Evolutionary conservation across 2,329 filamentous ascomycete species (phyloP).

Genomic region (Ascochyta koolunga): DNA sequence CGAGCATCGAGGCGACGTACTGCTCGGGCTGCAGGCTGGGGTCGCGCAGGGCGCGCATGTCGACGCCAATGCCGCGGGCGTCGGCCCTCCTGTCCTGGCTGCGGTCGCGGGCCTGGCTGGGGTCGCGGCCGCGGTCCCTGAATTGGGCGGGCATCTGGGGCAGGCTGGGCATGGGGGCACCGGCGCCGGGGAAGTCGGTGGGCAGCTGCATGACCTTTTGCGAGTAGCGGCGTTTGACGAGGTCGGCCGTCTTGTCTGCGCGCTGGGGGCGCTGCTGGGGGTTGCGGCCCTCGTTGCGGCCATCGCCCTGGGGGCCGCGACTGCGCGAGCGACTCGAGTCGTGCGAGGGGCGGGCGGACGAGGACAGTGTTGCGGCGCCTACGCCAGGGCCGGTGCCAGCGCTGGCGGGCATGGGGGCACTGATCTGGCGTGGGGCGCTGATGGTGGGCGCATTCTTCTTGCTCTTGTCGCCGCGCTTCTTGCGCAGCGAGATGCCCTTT

Average conservation of each 20-base stretch:
- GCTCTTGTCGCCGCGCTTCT: conserved; percentile 62
- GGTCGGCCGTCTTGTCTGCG: conserved; percentile 68
- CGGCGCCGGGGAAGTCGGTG: conserved; percentile 68
- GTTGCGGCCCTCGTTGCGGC: too few relatives aligned
- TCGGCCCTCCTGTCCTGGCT: conserved; percentile 56
- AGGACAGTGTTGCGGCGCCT: conserved; percentile 39
- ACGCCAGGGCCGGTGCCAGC: conserved; percentile 28
- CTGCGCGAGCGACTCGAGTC: conserved; percentile 45
- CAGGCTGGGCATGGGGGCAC: conserved; percentile 65
- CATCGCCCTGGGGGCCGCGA: conserved; percentile 24
- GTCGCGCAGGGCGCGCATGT: conserved; percentile 78
- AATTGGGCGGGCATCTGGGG: conserved; percentile 70
- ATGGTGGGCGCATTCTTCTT: conserved; percentile 59
- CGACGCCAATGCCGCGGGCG: conserved; percentile 68
- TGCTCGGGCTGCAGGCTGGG: conserved; percentile 80
- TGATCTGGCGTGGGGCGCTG: conserved; percentile 63
- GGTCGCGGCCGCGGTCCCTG: conserved; percentile 47
- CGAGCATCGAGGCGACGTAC: conserved; percentile 75
- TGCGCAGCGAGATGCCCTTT: conserved; percentile 67
- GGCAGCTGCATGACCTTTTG: conserved; percentile 84
- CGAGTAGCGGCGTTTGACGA: conserved; percentile 94
- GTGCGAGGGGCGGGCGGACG: conserved; percentile 46
- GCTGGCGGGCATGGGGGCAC: conserved; percentile 45
- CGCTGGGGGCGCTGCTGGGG: conserved; percentile 52
- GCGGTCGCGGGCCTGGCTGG: conserved; percentile 51